These are phyloP conservation scores for Debaryomyces maramus DNA, from an alignment of 805 yeast species.

Conservation along the genomic window DNA sequence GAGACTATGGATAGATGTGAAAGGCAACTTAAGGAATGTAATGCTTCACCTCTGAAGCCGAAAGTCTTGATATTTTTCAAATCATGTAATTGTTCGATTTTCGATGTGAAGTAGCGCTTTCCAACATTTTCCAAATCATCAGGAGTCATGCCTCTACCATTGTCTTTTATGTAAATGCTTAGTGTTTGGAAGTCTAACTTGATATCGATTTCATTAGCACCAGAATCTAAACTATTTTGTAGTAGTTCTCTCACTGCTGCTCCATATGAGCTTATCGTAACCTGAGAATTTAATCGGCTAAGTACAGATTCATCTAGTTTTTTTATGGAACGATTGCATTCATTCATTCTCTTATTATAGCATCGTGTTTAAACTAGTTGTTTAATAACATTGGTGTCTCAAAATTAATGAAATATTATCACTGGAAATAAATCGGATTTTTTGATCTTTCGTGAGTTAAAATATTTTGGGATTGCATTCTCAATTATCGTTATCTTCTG, in stretches of 20 bases:
- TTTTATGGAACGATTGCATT: constrained; percentile 1
- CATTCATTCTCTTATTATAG: no score
- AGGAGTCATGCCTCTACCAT: constrained; percentile 68
- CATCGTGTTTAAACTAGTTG: no score
- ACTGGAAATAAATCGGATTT: no score
- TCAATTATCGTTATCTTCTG: no score
- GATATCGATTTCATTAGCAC: constrained; percentile 40
- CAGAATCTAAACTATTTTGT: constrained; percentile 57
- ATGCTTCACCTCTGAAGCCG: constrained; percentile 78
- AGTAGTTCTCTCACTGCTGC: constrained; percentile 51
- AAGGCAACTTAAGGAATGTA: constrained; percentile 52
- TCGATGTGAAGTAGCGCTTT: constrained; percentile 54
- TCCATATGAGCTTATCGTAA: constrained; percentile 31
- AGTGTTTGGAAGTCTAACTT: constrained; percentile 31
- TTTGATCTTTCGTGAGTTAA: no score
- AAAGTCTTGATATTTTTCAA: constrained; percentile 41
- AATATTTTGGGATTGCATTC: no score
- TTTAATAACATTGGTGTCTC: no score
- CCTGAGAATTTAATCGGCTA: constrained; percentile 29
- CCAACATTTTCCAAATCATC: constrained; percentile 52
- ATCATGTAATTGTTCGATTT: constrained; percentile 38
- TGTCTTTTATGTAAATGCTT: constrained; percentile 51
- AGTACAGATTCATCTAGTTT: constrained; percentile 14
- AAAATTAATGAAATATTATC: no score
- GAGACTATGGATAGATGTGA: constrained; percentile 51